A percentile compares a stretch with the other conserved stretches of the same genome.
Conservation (phyloP, 352 stramenopile genomes). For the Pythium coloratum region DNA sequence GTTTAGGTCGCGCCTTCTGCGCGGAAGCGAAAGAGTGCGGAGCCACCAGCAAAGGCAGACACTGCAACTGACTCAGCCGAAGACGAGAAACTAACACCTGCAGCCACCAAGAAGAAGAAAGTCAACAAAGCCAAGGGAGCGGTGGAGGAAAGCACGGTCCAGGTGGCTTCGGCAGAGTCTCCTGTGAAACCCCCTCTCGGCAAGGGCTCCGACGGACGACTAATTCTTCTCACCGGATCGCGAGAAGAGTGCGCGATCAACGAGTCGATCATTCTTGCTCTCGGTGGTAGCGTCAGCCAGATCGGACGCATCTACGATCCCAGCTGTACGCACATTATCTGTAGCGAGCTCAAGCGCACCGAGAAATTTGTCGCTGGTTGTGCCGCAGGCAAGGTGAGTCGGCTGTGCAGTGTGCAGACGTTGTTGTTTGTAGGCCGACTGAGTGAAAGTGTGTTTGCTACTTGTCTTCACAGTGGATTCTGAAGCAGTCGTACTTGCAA, state of each 20-base stretch:
- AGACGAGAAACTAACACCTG: slow-evolving; percentile 12
- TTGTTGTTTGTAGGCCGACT: slow-evolving; percentile 13
- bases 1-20: neutral
- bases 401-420: neutral
- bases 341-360: slow-evolving; percentile 82
- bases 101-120: slow-evolving; percentile 22
- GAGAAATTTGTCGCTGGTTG: slow-evolving; percentile 87
- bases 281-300: slow-evolving; percentile 65
- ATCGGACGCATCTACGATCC: slow-evolving; percentile 69
- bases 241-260: slow-evolving; percentile 73
- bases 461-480: slow-evolving; percentile 62
- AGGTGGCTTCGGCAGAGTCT: slow-evolving; percentile 10
- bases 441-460: slow-evolving; percentile 1
- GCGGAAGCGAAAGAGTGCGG: slow-evolving; percentile 18
- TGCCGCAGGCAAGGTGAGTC: slow-evolving; percentile 72
- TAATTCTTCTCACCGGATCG: slow-evolving; percentile 76
- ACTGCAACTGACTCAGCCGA: neutral
- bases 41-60: slow-evolving; percentile 12
- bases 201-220: slow-evolving; percentile 24
- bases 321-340: slow-evolving; percentile 84
- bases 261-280: slow-evolving; percentile 67
- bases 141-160: neutral
- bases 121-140: neutral
- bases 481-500: slow-evolving; percentile 82
- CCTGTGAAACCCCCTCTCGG: slow-evolving; percentile 10